Base-by-base conservation (phyloP, 176 grass and related monocot species). In the Oryza longistaminata region DNA sequence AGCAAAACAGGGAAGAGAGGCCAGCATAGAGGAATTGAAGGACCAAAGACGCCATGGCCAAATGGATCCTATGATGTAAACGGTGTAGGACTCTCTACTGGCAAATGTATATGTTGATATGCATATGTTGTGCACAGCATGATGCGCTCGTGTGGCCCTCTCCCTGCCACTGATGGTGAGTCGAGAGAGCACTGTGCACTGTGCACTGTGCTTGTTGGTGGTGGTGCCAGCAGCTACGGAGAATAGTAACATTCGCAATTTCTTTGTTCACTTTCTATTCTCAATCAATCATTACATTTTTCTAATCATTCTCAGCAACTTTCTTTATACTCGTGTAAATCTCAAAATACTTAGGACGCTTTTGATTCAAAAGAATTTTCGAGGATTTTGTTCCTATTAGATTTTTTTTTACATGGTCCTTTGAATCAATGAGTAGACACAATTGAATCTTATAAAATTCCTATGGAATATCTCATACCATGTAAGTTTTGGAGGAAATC, bases 41-140 rank as follows among this genome's bases (percentile, higher is more conserved):
- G 68, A 80, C 84, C 84, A 40, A 1, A 73, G 50, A 55, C 12
- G 66, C 16, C 19, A 78, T 31, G 49, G 48, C 50, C 52, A 71
- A 71, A 79, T 27, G 68, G 52, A 85, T 75, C 26, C 26, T 34
- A 34, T 25, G 52, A 55, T 14, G 76, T 39, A 86, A 77, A 24
- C 7, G 45, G 9, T 27, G 31, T 7, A 65, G 58, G 3, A 43
- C 29, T 31, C 29, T 31, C 17, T 19, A 66, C 62, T 5, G 15
- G 22, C 52, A 42, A 43, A 35, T 5, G 21, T 55, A 12, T 62
- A 40, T 40, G 39, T 40, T 40, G 39, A 45, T 21, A 37, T 50
- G 75, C 13, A 40, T 40, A 27, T 4, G 52, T 17, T 4, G 52
- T 17, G 50, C 50, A 53, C 37, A 39, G 37, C 5, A 53, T 19